Evolutionary conservation across 306 rosid genomes (phyloP), one percentile per base, ranked within the genome.

Genomic region (Lathyrus sativus): DNA sequence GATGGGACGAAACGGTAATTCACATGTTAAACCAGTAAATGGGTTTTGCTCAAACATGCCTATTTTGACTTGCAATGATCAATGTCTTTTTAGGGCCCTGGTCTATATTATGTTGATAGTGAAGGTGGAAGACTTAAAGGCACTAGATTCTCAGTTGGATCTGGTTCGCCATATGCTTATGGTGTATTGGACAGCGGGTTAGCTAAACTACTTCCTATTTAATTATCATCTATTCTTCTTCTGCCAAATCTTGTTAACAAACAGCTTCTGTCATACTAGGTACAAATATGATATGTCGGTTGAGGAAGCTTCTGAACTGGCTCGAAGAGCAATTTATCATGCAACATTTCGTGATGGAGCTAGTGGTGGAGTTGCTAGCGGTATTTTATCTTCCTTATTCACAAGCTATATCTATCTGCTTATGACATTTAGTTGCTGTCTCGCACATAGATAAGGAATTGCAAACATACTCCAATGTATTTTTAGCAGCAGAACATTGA

Each of bases 61-160:
- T 19, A 33, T 29, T 41, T 31, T 71, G 60, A 22, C 58, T 64
- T 51, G 62, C 11, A 22, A 57, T 22, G 8, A 19, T 51, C 35
- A 37, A 26, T 18, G 64, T 48, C 60, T 51, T 18, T 67, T 68
- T 71, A 93, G 97, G 99, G 99, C 65, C 99, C 97, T 54, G 97
- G 99, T 67, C 89, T 90, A 44, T 90, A 90, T 64, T 93, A 90
- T 65, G 97, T 93, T 28, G 97, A 93, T 76, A 93, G 97, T 54
- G 99, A 93, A 70, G 99, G 99, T 68, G 99, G 97, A 74, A 87
- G 99, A 79, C 87, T 93, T 67, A 93, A 93, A 71, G 99, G 99
- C 74, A 78, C 83, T 54, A 79, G 97, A 59, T 93, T 93, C 83
- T 93, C 97, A 14, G 99, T 93, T 76, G 97, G 99, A 62, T 90